Evolutionary conservation across 2,329 filamentous ascomycete species (phyloP).

Genomic region (Allantophomopsis lycopodina): DNA sequence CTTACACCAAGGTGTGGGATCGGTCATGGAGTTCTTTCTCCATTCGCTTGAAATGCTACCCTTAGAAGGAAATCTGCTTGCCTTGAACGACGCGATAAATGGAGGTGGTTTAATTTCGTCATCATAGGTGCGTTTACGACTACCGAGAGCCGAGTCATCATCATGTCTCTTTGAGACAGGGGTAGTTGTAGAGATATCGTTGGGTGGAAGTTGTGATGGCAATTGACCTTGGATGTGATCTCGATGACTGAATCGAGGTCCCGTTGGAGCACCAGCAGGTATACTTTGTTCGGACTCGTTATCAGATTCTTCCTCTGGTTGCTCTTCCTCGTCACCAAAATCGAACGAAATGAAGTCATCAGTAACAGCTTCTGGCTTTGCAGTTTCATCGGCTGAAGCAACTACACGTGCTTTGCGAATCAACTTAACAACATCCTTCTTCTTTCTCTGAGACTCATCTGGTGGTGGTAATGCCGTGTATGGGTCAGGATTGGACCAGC

Average conservation of each 20-base stretch:
- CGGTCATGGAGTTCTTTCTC: slow-evolving; percentile 16
- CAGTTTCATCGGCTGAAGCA: slow-evolving; percentile 27
- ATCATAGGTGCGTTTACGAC: slow-evolving; percentile 61
- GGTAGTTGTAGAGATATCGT: neutral
- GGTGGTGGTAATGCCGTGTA: slow-evolving; percentile 79
- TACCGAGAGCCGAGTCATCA: slow-evolving; percentile 36
- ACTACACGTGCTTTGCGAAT: slow-evolving; percentile 80
- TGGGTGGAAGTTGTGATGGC: neutral
- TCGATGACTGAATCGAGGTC: slow-evolving; percentile 8
- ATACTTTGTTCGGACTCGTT: slow-evolving; percentile 11
- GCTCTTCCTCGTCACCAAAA: slow-evolving; percentile 42
- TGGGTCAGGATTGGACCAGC: slow-evolving; percentile 93
- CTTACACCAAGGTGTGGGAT: slow-evolving; percentile 49
- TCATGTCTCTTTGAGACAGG: no score
- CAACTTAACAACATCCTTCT: slow-evolving; percentile 75
- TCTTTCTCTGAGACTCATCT: slow-evolving; percentile 60
- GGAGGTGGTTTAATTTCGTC: slow-evolving; percentile 38
- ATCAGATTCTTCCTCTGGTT: slow-evolving; percentile 12
- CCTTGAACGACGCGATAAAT: slow-evolving; percentile 7
- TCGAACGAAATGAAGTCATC: slow-evolving; percentile 89
- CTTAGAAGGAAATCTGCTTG: slow-evolving; percentile 2
- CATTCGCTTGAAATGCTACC: slow-evolving; percentile 27
- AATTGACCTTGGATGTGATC: slow-evolving; percentile 1
- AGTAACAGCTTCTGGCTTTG: slow-evolving; percentile 38
- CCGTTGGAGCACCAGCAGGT: slow-evolving; percentile 11